Percentiles rank a stretch among this genome's conserved stretches.
Conservation (phyloP, 441 rosid genomes). For the Erodium chrysanthum region DNA sequence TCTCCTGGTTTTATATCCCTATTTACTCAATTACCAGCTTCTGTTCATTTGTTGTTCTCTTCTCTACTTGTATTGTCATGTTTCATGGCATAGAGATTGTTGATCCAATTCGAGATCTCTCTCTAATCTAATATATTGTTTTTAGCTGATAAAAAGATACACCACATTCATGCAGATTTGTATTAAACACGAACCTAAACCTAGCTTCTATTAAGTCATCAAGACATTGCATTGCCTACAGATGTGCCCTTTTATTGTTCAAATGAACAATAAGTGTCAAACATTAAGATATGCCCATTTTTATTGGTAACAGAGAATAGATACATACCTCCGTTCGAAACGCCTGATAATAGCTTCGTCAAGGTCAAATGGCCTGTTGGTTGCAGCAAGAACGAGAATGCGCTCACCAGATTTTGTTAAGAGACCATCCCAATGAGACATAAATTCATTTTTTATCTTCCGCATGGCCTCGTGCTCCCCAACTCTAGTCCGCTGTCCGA, state of each 20-base stretch:
- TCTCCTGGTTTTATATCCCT: too few relatives aligned
- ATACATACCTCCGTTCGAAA: background rate
- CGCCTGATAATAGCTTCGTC: conserved; percentile 84
- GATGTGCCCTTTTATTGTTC: too few relatives aligned
- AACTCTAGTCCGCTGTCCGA: conserved; percentile 83
- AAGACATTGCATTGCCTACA: background rate
- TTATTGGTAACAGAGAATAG: background rate
- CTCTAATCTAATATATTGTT: too few relatives aligned
- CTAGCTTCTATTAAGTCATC: too few relatives aligned
- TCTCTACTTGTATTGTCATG: too few relatives aligned
- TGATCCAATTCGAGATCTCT: too few relatives aligned
- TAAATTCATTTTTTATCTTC: conserved; percentile 93
- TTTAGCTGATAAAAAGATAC: too few relatives aligned
- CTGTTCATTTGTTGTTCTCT: too few relatives aligned
- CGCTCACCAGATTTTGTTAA: conserved; percentile 73
- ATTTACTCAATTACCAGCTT: too few relatives aligned
- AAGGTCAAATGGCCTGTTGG: conserved; percentile 90
- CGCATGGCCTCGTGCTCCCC: conserved; percentile 98
- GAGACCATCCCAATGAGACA: conserved; percentile 91
- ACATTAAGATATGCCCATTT: background rate
- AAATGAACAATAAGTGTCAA: background rate
- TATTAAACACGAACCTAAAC: too few relatives aligned
- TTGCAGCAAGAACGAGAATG: conserved; percentile 84
- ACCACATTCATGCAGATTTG: background rate
- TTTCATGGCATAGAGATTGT: too few relatives aligned